Evolutionary conservation across 768 basidiomycete species (phyloP), one percentile per base, ranked within the genome.

Genomic region (Galerina marginata): DNA sequence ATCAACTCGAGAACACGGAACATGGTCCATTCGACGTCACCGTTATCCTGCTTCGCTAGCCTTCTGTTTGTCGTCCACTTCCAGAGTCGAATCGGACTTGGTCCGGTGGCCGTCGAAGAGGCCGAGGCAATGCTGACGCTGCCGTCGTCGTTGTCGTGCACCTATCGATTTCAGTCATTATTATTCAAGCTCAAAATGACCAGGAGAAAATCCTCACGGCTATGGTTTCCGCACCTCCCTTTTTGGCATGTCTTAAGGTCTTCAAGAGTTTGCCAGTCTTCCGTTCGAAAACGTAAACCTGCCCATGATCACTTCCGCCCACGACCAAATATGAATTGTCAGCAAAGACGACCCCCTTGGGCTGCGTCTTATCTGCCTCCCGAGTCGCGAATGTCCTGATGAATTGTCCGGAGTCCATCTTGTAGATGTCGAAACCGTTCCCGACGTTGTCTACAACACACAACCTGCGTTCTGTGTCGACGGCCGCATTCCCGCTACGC

Each of bases 261-360:
- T 65, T 52, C 39, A 67, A 38, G 10, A 60, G n/a, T 6, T 29
- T 16, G 7, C 67, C 67, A 3, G 66, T 58, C 45, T 65, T 69
- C 16, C 64, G 16, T 5, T 69, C 66, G 40, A 65, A 69, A 26
- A 69, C 53, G 44, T 67, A 69, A 12, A 66, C 67, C 10, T 49
- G 42, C 2, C 67, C 64, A 51, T 69, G 66, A 54, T 69, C 64
- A 46, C 68, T 69, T 11, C 68, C 67, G 15, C 66, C 61, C 9
- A 68, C 56, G 20, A 68, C 45, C 26, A 60, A 54, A 20, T 52
- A 43, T 9, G 55, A 36, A 38, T 61, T 48, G 33, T 65, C 56
- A 11, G 48, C 59, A 36, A 69, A 67, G n/a, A 45, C 59, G 6
- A 69, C 62, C 20, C 60, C 58, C 53, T 67, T 67, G 9, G 67